Percentiles rank a stretch among this genome's conserved stretches.
These are phyloP conservation scores for Madurella fahalii DNA, from an alignment of 2,329 filamentous ascomycete genomes.

Conservation along the genomic window DNA sequence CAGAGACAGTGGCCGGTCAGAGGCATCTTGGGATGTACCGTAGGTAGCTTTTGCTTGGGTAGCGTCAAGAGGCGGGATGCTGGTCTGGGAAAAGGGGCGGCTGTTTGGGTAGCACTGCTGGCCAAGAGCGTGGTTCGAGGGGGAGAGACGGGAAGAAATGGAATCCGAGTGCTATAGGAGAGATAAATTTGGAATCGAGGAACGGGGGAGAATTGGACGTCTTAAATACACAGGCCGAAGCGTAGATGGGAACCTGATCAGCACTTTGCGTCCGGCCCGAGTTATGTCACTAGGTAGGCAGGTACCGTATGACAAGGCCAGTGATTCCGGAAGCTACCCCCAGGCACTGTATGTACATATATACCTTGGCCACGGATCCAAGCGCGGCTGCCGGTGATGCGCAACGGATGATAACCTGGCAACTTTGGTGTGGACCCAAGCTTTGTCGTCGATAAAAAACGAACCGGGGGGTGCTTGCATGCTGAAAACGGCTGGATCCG, in stretches of 20 bases:
- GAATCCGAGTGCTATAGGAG: not conserved
- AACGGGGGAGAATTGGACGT: not conserved
- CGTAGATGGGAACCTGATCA: no score
- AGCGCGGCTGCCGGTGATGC: not conserved
- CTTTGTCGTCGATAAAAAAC: not conserved
- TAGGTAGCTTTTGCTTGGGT: not conserved
- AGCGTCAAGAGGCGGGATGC: not conserved
- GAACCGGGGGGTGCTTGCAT: not conserved
- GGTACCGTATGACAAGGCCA: not conserved
- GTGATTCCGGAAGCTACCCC: not conserved
- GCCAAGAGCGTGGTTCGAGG: not conserved
- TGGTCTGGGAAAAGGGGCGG: not conserved
- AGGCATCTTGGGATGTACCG: slow-evolving; percentile 49
- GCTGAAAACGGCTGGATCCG: not conserved
- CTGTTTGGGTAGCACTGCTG: no score
- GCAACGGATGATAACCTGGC: not conserved
- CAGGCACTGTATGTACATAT: not conserved
- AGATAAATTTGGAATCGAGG: not conserved
- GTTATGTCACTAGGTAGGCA: not conserved
- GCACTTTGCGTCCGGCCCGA: no score
- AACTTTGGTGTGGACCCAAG: not conserved
- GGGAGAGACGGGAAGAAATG: not conserved
- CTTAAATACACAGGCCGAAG: not conserved
- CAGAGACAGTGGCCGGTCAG: slow-evolving; percentile 67
- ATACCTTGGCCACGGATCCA: not conserved